Percentiles rank a stretch among this genome's conserved stretches.
Conservation (phyloP, 2,329 filamentous ascomycete species). For the Arthrobotrys sinensis region DNA sequence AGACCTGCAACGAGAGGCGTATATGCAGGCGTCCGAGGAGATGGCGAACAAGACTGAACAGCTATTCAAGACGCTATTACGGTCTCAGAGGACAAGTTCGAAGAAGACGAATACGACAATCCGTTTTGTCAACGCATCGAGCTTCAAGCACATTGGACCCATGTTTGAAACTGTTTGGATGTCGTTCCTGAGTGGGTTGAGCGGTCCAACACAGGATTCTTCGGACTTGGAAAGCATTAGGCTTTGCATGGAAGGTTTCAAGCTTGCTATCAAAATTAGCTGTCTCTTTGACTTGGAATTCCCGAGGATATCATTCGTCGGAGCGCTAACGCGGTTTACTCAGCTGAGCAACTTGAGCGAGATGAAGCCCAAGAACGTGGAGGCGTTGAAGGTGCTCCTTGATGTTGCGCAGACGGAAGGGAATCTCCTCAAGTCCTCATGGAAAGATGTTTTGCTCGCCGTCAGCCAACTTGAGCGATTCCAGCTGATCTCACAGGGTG, state of each 20-base stretch:
- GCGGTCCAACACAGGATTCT: conserved; percentile 91
- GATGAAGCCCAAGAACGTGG: conserved; percentile 95
- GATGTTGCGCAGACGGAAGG: conserved; percentile 95
- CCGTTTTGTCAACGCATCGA: conserved; percentile 91
- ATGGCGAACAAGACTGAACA: conserved; percentile 87
- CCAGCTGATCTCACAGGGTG: conserved; percentile 93
- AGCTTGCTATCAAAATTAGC: conserved; percentile 90
- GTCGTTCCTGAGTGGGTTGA: conserved; percentile 96
- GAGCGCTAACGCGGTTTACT: conserved; percentile 90
- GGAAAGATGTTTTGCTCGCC: conserved; percentile 95
- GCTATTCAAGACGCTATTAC: conserved; percentile 92
- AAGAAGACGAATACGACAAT: conserved; percentile 75
- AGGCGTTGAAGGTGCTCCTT: conserved; percentile 90
- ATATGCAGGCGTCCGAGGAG: conserved; percentile 94
- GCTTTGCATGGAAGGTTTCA: conserved; percentile 94
- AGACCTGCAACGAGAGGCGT: conserved; percentile 92
- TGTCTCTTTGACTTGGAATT: conserved; percentile 94
- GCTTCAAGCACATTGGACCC: conserved; percentile 92
- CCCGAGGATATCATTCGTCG: conserved; percentile 94
- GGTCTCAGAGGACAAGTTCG: conserved; percentile 86
- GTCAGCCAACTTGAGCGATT: conserved; percentile 96
- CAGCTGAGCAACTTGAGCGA: conserved; percentile 96
- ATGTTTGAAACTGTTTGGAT: conserved; percentile 99
- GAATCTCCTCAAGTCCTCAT: conserved; percentile 88
- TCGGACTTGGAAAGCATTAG: conserved; percentile 93